Evolutionary conservation across 1,284 basidiomycete species (phyloP).

Genomic region (Apiotrichum montevideense): DNA sequence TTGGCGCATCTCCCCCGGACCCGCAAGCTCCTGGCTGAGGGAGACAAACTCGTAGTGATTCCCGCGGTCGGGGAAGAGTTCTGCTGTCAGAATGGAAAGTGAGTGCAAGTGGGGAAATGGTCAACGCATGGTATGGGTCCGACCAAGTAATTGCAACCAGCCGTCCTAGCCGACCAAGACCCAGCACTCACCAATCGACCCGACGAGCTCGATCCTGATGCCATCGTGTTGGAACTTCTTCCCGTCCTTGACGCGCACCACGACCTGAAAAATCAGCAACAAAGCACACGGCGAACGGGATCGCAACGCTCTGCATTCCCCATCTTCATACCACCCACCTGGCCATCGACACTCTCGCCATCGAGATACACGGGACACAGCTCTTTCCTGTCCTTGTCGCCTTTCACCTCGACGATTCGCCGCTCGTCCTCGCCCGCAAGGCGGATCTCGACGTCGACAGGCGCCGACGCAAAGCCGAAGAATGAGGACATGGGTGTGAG

Average conservation of each 20-base stretch:
- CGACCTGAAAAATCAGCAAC: conserved; percentile 55
- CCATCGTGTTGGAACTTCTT: conserved; percentile 95
- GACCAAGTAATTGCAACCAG: too few species aligned
- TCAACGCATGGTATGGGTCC: too few species aligned
- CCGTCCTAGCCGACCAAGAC: too few species aligned
- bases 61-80: conserved; percentile 76
- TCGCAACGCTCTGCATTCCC: too few species aligned
- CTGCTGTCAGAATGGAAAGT: conserved; percentile 48
- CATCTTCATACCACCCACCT: conserved; percentile 51
- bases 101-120: neutral
- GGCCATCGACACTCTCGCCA: conserved; percentile 80
- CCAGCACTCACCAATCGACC: conserved; percentile 72
- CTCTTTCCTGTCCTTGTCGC: conserved; percentile 70
- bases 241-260: conserved; percentile 84
- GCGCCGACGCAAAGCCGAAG: conserved; percentile 70
- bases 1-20: conserved; percentile 88
- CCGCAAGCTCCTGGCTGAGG: conserved; percentile 86
- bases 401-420: conserved; percentile 61
- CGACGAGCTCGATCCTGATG: conserved; percentile 95
- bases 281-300: too few species aligned
- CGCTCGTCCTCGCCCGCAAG: conserved; percentile 79
- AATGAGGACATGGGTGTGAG: conserved; percentile 53
- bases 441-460: conserved; percentile 86
- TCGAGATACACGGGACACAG: conserved; percentile 93
- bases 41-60: conserved; percentile 98